Base-by-base conservation (phyloP, 2,329 filamentous ascomycete genomes). In the Paecilomyces fulvus region DNA sequence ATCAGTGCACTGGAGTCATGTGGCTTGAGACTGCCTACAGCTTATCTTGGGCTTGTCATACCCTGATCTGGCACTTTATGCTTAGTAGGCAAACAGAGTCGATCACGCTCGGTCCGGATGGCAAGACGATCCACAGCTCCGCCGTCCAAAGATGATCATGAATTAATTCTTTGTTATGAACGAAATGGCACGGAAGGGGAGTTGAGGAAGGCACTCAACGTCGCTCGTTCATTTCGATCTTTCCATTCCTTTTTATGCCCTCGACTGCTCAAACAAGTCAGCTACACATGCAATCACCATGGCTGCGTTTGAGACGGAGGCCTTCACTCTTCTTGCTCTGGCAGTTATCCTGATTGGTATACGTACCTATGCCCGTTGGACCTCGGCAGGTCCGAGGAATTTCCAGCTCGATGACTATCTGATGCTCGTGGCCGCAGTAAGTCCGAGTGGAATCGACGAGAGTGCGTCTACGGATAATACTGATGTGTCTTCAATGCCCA, bases 401-500 rank as follows among this genome's bases (percentile, higher is more conserved):
- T 76, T 86, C 55, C 74, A 77, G 60, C 72, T 76, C 1, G 83
- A 86, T 65, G 84, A 87, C 59, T 84, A 81, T 61, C 64, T 86
- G 30, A 82, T 84, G 69, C 67, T 79, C 49, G n/a, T 83, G 17
- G 81, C 78, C 4, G 75, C 75, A 58, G 80, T 84, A 66, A 63
- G 77, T 64, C 23, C 23, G 25, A 3, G 14, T 49, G 12, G 33
- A 49, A 10, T 31, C 6, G 3, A 49, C 49, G 57, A 49, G 30
- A 28, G 49, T 28, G 28, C 7, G 51, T 23, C 17, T 30, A 48
- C n/a, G 30, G 10, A 11, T 33, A 31, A 31, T 30, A 14, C 33
- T 52, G 14, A 28, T 28, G 8, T 43, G 20, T 9, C 51, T 59
- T 30, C 56, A 28, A 28, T 28, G 30, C 25, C 4, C 25, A 48